These are phyloP conservation scores for Candida yuanshanica DNA, from an alignment of 805 yeast species.

Conservation along the genomic window DNA sequence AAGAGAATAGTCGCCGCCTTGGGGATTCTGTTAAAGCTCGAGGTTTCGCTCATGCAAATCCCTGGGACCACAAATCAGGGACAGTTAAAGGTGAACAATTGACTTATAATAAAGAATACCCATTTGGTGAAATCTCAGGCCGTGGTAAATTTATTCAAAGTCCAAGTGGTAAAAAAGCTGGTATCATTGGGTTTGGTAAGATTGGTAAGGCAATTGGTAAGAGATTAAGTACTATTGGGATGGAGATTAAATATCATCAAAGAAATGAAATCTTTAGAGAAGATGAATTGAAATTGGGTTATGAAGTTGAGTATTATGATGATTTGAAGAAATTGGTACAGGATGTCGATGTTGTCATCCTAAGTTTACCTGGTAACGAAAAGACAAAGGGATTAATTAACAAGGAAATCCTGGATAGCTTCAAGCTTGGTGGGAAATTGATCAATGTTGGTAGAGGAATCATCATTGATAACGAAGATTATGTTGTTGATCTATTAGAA, in stretches of 20 bases:
- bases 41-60: slow-evolving; percentile 27
- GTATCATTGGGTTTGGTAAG: slow-evolving; percentile 56
- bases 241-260: slow-evolving; percentile 53
- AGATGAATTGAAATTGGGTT: slow-evolving; percentile 26
- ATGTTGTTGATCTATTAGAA: slow-evolving; percentile 33
- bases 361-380: slow-evolving; percentile 53
- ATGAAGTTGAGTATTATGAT: slow-evolving; percentile 32
- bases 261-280: slow-evolving; percentile 32
- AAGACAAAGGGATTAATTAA: slow-evolving; percentile 46
- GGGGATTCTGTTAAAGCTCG: slow-evolving; percentile 40
- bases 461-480: slow-evolving; percentile 43
- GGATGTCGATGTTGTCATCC: slow-evolving; percentile 45
- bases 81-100: slow-evolving; percentile 3
- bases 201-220: slow-evolving; percentile 52
- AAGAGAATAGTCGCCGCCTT: slow-evolving; percentile 23
- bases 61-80: slow-evolving; percentile 5
- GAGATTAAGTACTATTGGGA: slow-evolving; percentile 46
- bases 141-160: slow-evolving; percentile 19
- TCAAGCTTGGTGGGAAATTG: slow-evolving; percentile 38
- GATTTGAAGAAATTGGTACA: slow-evolving; percentile 29
- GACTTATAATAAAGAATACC: slow-evolving; percentile 21
- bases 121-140: slow-evolving; percentile 36
- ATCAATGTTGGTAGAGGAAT: slow-evolving; percentile 60
- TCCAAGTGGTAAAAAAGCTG: slow-evolving; percentile 47
- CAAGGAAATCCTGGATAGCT: slow-evolving; percentile 31